These are phyloP conservation scores for Podila minutissima DNA, from an alignment of 192 early-diverging fungal genomes.

Conservation along the genomic window DNA sequence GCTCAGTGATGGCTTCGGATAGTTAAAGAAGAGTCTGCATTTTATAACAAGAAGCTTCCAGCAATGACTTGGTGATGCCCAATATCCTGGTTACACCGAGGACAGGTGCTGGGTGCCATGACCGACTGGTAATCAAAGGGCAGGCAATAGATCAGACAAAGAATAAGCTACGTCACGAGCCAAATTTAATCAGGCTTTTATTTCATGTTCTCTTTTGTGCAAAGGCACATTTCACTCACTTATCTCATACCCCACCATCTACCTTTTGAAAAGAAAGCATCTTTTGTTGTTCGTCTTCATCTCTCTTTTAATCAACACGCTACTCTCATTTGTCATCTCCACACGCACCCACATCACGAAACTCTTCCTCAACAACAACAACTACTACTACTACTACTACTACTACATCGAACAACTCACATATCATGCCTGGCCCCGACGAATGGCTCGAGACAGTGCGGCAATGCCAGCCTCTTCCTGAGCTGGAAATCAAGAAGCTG, in stretches of 20 bases:
- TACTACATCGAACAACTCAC: neutral
- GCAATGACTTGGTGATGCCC: neutral
- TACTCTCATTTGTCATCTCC: too few species aligned
- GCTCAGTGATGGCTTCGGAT: too few species aligned
- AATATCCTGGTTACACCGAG: neutral
- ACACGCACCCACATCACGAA: too few species aligned
- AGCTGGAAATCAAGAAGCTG: constrained; percentile 95
- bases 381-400: neutral
- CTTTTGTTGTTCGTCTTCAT: too few species aligned
- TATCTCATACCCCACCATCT: neutral
- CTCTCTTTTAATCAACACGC: too few species aligned
- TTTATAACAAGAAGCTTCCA: too few species aligned
- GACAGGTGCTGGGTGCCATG: too few species aligned
- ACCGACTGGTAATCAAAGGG: too few species aligned
- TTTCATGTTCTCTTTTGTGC: neutral
- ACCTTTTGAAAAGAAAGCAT: too few species aligned
- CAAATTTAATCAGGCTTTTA: neutral
- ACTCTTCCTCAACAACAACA: neutral
- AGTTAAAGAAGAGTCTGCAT: too few species aligned
- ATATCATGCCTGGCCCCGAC: constrained; percentile 81
- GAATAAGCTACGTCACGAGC: neutral
- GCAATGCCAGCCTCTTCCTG: constrained; percentile 93
- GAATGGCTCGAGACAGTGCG: constrained; percentile 95
- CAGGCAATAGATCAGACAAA: too few species aligned
- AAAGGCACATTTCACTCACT: neutral